phyloP scores from a whole-genome alignment of 768 basidiomycete genomes.

The Clavaria fumosa region DNA sequence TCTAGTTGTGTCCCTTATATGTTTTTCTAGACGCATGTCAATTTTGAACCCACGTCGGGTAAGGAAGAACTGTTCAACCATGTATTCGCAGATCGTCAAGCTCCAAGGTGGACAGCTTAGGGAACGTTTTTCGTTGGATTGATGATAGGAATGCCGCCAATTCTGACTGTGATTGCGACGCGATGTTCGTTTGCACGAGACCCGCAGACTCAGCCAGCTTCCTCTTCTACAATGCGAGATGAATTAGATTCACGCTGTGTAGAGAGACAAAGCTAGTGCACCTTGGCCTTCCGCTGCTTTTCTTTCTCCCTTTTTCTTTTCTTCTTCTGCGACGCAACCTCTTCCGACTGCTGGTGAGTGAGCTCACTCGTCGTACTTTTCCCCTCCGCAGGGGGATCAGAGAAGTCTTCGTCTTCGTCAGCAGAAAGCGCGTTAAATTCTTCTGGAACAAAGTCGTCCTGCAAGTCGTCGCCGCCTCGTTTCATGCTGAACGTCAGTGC shows the following conservation, averaged over 20 bases:
- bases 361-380: constrained; percentile 15
- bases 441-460: constrained; percentile 67
- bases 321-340: constrained; percentile 34
- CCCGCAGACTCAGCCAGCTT: constrained; percentile 36
- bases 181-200: too few species aligned
- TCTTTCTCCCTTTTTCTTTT: constrained; percentile 61
- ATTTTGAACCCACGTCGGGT: constrained; percentile 25
- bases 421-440: constrained; percentile 49
- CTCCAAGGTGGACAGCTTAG: constrained; percentile 61
- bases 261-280: constrained; percentile 14
- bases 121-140: constrained; percentile 55
- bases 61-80: constrained; percentile 28
- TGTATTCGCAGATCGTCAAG: constrained; percentile 66
- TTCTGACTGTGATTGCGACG: constrained; percentile 38
- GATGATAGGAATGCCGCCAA: constrained; percentile 49
- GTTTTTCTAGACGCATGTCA: constrained; percentile 44
- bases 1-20: constrained; percentile 59
- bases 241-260: constrained; percentile 6
- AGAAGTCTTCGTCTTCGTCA: constrained; percentile 39
- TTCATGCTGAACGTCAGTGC: constrained; percentile 12
- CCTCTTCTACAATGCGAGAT: constrained; percentile 32
- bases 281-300: constrained; percentile 61
- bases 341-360: constrained; percentile 9
- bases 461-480: constrained; percentile 60
- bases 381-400: constrained; percentile 26